Evolutionary conservation across 2,329 filamentous ascomycete species (phyloP), one percentile per base, ranked within the genome.

Genomic region (Aureobasidium sp.): DNA sequence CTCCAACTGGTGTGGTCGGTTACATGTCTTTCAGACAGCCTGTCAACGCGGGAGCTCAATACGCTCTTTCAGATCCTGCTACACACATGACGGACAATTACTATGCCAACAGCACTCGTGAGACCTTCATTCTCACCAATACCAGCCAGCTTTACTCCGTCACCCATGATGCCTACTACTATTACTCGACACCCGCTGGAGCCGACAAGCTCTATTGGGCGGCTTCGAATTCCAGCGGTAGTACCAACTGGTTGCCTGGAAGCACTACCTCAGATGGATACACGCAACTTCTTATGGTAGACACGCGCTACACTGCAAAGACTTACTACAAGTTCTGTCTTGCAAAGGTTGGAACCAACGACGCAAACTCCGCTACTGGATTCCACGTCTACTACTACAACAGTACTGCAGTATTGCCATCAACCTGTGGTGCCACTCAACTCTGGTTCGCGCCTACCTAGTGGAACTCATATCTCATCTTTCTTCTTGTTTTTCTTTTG

Each of bases 11-110:
- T 51, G 40, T 48, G n/a, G 50, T 66, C 20, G 65, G 65, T 6
- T 63, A 66, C 58, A 42, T 66, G 50, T 50, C 58, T 25, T 61
- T 62, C 48, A 62, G 50, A n/a, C 9, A 40, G 1, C 50, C 60
- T 36, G 58, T 66, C 25, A 63, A 66, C 43, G 5, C 58, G 7
- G 60, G 60, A 25, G 59, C 50, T 25, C 65, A 61, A 23, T 66
- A 50, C 27, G 65, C 60, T 48, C 53, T 63, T 23, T 62, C 58
- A 7, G 58, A 66, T 43, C 58, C 58, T 11, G 65, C 65, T 40
- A 61, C 56, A 11, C 65, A 66, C 65, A 66, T 66, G 58, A 66
- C 65, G 10, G 65, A 66, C 23, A 66, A 66, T 20, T 66, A 61
- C 47, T 56, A 66, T 45, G 45, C 43, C 15, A 54, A 66, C 42